Conservation (phyloP, 352 stramenopile genomes). For the Pythium volutum region DNA sequence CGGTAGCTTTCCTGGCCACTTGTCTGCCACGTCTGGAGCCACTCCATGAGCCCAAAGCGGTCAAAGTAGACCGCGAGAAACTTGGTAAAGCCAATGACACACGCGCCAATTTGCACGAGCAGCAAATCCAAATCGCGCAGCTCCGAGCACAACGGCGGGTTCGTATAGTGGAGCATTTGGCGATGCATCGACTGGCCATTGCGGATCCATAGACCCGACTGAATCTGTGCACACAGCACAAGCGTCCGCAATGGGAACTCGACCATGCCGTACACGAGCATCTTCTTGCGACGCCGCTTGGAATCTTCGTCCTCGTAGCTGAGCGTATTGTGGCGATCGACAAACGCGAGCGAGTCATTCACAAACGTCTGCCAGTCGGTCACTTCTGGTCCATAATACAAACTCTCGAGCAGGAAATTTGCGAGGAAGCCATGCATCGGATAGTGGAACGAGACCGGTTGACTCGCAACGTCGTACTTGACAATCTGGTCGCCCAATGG, state of each 20-base stretch:
- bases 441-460: slow-evolving; percentile 89
- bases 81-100: slow-evolving; percentile 54
- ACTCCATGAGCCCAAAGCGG: slow-evolving; percentile 73
- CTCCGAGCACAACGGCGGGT: slow-evolving; percentile 64
- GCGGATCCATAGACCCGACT: slow-evolving; percentile 78
- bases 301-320: slow-evolving; percentile 27
- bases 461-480: slow-evolving; percentile 69
- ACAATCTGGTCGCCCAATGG: slow-evolving; percentile 46
- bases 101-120: slow-evolving; percentile 61
- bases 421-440: slow-evolving; percentile 84
- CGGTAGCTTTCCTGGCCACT: slow-evolving; percentile 46
- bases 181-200: slow-evolving; percentile 84
- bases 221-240: slow-evolving; percentile 72
- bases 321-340: slow-evolving; percentile 12
- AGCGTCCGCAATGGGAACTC: slow-evolving; percentile 77
- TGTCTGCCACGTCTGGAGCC: slow-evolving; percentile 63
- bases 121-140: slow-evolving; percentile 75
- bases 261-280: slow-evolving; percentile 71
- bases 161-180: slow-evolving; percentile 80
- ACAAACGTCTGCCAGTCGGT: slow-evolving; percentile 50
- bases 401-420: slow-evolving; percentile 74
- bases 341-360: slow-evolving; percentile 39
- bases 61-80: slow-evolving; percentile 83
- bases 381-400: slow-evolving; percentile 55
- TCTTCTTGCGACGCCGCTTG: slow-evolving; percentile 44